Evolutionary conservation across 331 rosid genomes (phyloP), one percentile per base, ranked within the genome.

Genomic region (Erythrophleum ivorense): DNA sequence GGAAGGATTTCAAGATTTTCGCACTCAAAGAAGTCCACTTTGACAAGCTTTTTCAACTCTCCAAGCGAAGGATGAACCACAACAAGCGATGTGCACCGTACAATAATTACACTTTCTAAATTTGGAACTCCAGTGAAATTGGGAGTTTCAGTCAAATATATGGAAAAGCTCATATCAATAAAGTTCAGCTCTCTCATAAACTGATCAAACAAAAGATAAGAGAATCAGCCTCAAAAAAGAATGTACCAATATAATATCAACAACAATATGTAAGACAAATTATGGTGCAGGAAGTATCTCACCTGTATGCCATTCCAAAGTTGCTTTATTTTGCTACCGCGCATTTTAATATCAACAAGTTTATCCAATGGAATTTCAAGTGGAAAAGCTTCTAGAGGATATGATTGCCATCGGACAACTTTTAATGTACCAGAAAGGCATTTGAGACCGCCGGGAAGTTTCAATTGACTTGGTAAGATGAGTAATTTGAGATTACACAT

Each of bases 31-130:
- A 73, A 24, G 7, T 73, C 15, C 60, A 80, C 33, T 8, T 0
- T 0, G 0, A 9, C 34, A 31, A 73, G 74, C 68, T 4, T 21
- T 36, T 29, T 57, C 4, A 72, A 65, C 43, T n/a, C 8, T 64
- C 80, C 85, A 31, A 74, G 36, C 2, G 80, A 81, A 16, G 11
- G 45, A 19, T 68, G 49, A 33, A 78, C 57, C 49, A 19, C 21
- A 63, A 75, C 62, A 18, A 81, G 49, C 4, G 21, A 65, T 52
- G 0, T 12, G 34, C 76, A 66, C 0, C 9, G 13, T 2, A 0
- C 1, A 66, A 81, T 63, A 16, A 8, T 7, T 46, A 81, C 45
- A 10, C 0, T 43, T 55, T 75, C 80, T 0, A 81, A 68, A 13
- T 53, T 65, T 4, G 75, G 33, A 14, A 19, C 48, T 5, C 29